phyloP scores from a whole-genome alignment of 2,329 filamentous ascomycete genomes.

The Ceratocystis lukuohia region DNA sequence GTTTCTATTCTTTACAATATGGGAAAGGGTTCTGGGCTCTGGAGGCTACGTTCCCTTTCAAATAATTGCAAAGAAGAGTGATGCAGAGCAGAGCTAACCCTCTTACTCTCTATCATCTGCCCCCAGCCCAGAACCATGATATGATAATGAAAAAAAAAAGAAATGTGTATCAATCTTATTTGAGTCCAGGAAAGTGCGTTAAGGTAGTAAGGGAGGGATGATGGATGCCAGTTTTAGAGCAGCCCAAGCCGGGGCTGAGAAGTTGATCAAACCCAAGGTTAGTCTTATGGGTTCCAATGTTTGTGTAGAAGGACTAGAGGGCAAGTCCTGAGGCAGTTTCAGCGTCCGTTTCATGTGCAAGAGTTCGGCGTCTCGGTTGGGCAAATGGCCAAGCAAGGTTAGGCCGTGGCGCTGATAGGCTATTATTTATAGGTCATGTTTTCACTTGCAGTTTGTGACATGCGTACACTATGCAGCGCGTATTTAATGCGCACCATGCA shows the following conservation, averaged over 20 bases:
- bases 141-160: neutral
- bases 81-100: neutral
- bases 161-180: neutral
- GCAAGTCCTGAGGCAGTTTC: neutral
- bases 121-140: neutral
- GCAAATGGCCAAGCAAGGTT: neutral
- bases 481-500: neutral
- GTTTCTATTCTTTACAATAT: slow-evolving; percentile 13
- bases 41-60: slow-evolving; percentile 4
- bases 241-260: neutral
- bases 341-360: neutral
- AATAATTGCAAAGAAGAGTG: neutral
- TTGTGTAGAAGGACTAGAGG: neutral
- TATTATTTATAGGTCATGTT: neutral
- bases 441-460: neutral
- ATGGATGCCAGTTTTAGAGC: neutral
- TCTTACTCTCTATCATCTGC: neutral
- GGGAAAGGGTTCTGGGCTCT: neutral
- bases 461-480: neutral
- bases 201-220: no score
- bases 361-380: neutral
- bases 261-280: neutral
- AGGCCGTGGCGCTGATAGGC: neutral
- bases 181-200: neutral
- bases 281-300: neutral